phyloP scores from a whole-genome alignment of 768 basidiomycete species.

The Leucocoprinus birnbaumii region DNA sequence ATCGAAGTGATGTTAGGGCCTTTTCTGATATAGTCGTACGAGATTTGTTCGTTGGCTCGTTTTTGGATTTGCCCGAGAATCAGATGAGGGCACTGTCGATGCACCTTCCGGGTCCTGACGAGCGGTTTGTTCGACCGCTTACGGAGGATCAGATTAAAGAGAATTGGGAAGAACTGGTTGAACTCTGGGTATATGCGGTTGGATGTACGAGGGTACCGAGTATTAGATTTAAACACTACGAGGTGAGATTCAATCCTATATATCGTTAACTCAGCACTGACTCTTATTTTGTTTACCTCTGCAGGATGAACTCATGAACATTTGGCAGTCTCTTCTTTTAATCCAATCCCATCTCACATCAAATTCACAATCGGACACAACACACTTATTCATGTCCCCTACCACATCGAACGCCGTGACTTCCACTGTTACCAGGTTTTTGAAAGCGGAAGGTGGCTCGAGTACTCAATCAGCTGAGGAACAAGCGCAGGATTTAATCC shows the following conservation, averaged over 20 bases:
- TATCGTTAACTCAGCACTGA: too few species aligned
- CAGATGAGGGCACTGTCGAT: not conserved
- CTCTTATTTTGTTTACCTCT: too few species aligned
- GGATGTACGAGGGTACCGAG: not conserved
- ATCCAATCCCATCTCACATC: conserved; percentile 42
- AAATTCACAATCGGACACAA: conserved; percentile 33
- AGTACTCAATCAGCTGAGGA: not conserved
- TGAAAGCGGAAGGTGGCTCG: conserved; percentile 14
- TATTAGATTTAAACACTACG: not conserved
- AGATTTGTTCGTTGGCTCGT: conserved; percentile 11
- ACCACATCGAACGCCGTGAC: conserved; percentile 32
- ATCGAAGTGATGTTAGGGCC: not conserved
- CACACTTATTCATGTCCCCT: conserved; percentile 30
- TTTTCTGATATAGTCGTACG: not conserved
- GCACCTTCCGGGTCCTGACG: conserved; percentile 3
- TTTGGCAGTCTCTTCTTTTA: conserved; percentile 60
- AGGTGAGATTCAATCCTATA: not conserved
- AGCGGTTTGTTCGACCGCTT: conserved; percentile 9
- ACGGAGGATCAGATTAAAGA: conserved; percentile 14
- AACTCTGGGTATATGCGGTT: conserved; percentile 11
- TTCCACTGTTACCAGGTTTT: conserved; percentile 32
- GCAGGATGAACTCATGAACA: conserved; percentile 36
- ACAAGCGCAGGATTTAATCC: conserved; percentile 35
- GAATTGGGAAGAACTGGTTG: conserved; percentile 14
- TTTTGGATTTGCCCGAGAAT: conserved; percentile 9